Evolutionary conservation across 1,284 basidiomycete genomes (phyloP).

Genomic region (Ganoderma multipileum): DNA sequence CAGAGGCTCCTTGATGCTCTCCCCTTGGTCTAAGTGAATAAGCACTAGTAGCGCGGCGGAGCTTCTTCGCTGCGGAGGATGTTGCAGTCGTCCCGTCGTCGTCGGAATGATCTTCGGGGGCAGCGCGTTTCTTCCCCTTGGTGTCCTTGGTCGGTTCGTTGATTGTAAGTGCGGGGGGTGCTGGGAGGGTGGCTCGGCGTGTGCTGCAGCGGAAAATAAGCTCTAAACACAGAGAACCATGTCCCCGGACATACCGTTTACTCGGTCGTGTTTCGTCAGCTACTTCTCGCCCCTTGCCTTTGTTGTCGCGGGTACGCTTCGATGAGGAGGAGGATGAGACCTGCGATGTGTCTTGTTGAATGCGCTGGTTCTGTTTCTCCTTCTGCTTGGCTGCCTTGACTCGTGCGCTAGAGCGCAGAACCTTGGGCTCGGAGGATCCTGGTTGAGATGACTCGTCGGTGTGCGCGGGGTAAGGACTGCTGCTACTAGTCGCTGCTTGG

Average conservation of each 20-base stretch:
- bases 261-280: conserved; percentile 55
- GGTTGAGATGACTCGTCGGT: conserved; percentile 39
- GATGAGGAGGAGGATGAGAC: conserved; percentile 45
- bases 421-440: conserved; percentile 48
- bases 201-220: conserved; percentile 48
- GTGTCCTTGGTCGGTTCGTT: conserved; percentile 74
- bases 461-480: conserved; percentile 50
- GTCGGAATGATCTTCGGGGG: conserved; percentile 67
- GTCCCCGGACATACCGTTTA: conserved; percentile 62
- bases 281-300: conserved; percentile 70
- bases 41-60: conserved; percentile 53
- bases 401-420: conserved; percentile 75
- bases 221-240: conserved; percentile 13
- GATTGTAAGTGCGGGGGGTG: conserved; percentile 62
- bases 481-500: conserved; percentile 70
- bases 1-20: conserved; percentile 49
- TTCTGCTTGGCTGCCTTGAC: conserved; percentile 79
- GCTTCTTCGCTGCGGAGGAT: conserved; percentile 57
- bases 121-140: conserved; percentile 88
- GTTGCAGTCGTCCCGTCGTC: conserved; percentile 63
- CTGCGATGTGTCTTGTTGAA: conserved; percentile 51
- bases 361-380: conserved; percentile 54
- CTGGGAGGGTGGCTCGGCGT: conserved; percentile 60
- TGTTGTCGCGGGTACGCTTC: conserved; percentile 66
- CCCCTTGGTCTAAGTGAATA: conserved; percentile 74